Base-by-base conservation (phyloP, 2,329 filamentous ascomycete species). In the Colletotrichum euphorbiae region DNA sequence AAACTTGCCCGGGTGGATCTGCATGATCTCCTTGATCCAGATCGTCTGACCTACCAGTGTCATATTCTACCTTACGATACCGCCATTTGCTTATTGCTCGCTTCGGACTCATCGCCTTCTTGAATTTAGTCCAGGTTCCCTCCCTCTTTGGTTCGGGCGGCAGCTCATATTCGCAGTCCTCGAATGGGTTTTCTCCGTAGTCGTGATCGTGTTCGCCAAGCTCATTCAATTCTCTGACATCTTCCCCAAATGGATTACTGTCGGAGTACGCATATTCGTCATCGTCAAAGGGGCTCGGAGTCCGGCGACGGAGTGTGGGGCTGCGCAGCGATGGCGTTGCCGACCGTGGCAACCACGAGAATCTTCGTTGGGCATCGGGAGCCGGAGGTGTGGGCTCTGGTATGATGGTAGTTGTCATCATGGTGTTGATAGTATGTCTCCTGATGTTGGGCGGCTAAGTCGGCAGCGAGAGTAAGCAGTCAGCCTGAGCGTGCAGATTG, bases 101-200 rank as follows among this genome's bases (percentile, higher is more conserved):
- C 21, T n/a, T 57, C 21, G 65, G 65, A n/a, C 60, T 68, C 65
- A 68, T 68, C 6, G 65, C 65, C 54, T 68, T 68, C 33, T 68
- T 68, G 46, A 68, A 59, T 45, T 65, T 68, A 13, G 51, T 68
- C 65, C 65, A 68, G 4, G 60, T 42, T 7, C 65, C 60, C 38
- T 59, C 60, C n/a, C 54, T 46, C 31, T 68, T 68, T 2, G 31
- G 36, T 6, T 45, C 46, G 1, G 60, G 46, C 11, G 65, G 61
- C 11, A 68, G n/a, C 46, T 68, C 65, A 17, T 68, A 68, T 61
- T 68, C 65, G 21, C 60, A 54, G 7, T 68, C 65, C n/a, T 68
- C 65, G 2, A 68, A 68, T 1, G 65, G 65, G 15, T 68, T 68
- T 3, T 64, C 45, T 2, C 36, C 60, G 1, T 33, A 21, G 11